These are phyloP conservation scores for Lodderomyces orthopsilosis DNA, from an alignment of 1,139 yeast species.

Conservation along the genomic window DNA sequence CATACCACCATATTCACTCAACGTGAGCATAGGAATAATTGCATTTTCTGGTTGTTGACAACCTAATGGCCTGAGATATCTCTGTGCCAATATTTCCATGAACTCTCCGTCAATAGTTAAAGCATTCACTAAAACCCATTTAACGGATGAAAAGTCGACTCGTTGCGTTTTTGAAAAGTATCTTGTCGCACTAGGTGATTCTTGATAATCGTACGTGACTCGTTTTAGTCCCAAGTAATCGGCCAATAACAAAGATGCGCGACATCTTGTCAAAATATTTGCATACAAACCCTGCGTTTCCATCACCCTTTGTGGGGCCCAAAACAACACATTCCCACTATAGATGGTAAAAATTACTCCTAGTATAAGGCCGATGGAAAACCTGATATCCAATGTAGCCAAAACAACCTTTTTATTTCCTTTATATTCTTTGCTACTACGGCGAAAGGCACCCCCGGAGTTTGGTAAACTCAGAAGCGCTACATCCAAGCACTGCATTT, in stretches of 20 bases:
- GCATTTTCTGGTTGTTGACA: conserved; percentile 74
- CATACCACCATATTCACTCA: conserved; percentile 96
- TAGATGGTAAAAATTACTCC: conserved; percentile 81
- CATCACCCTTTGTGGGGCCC: conserved; percentile 76
- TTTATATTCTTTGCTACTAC: conserved; percentile 27
- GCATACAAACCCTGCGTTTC: conserved; percentile 89
- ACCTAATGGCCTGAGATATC: conserved; percentile 90
- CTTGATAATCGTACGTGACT: conserved; percentile 90
- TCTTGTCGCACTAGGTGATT: conserved; percentile 81
- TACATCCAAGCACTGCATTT: conserved; percentile 72
- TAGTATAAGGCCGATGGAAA: conserved; percentile 81
- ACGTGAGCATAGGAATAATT: conserved; percentile 84
- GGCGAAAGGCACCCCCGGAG: conserved; percentile 37
- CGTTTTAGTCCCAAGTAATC: conserved; percentile 91
- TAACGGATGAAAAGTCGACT: conserved; percentile 76
- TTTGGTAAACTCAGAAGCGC: conserved; percentile 66
- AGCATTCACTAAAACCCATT: conserved; percentile 89
- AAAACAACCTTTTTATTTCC: conserved; percentile 42
- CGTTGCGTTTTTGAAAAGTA: conserved; percentile 73
- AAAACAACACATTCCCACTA: conserved; percentile 77
- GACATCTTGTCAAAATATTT: conserved; percentile 64
- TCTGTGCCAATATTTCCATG: conserved; percentile 82
- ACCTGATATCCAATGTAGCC: conserved; percentile 81
- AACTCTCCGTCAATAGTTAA: conserved; percentile 94
- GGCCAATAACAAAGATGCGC: conserved; percentile 72